phyloP scores from a whole-genome alignment of 176 grass and related monocot species.

The Rhynchospora tenuis region DNA sequence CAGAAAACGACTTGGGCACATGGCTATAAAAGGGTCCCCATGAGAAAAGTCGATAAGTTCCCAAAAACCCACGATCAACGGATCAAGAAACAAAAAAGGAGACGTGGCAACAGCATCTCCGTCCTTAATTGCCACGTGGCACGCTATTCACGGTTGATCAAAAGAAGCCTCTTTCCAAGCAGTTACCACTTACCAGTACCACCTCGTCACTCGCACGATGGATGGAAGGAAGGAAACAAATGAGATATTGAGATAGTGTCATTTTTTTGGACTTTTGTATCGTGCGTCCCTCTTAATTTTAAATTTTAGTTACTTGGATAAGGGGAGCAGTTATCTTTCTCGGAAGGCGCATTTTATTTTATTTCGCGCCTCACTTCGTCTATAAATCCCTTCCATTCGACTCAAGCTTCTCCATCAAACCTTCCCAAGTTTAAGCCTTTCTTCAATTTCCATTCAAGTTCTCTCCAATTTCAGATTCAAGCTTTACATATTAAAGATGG shows the following conservation, averaged over 20 bases:
- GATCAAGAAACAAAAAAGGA: background rate
- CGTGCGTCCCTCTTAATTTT: too few species aligned
- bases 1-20: background rate
- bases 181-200: background rate
- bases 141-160: background rate
- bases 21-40: background rate
- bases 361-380: background rate
- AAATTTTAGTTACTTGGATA: too few species aligned
- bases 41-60: background rate
- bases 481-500: background rate
- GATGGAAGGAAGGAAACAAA: too few species aligned
- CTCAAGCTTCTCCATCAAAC: background rate
- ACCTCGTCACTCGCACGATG: background rate
- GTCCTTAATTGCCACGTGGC: background rate
- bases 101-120: background rate
- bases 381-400: slow-evolving; percentile 5
- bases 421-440: background rate
- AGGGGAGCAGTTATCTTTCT: too few species aligned
- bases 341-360: too few species aligned
- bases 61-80: background rate
- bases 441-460: background rate
- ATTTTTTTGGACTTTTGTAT: background rate
- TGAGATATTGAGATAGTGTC: too few species aligned
- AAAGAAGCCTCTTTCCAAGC: background rate
- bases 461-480: background rate